Evolutionary conservation across 768 basidiomycete genomes (phyloP).

Genomic region (Xanthoconium stramineum): DNA sequence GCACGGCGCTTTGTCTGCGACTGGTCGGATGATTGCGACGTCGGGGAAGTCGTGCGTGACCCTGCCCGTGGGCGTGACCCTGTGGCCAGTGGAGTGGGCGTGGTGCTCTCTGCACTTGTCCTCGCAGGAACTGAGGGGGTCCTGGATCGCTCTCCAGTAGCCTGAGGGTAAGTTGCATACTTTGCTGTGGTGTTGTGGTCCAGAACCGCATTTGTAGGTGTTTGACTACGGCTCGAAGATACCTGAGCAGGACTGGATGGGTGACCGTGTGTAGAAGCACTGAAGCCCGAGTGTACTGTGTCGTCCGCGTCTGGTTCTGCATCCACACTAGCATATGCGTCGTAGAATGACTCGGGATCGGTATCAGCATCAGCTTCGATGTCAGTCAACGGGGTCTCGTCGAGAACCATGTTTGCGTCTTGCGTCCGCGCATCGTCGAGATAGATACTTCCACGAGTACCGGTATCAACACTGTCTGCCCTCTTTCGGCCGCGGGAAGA

Average conservation of each 20-base stretch:
- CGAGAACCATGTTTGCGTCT: conserved; percentile 56
- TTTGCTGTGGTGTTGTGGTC: conserved; percentile 40
- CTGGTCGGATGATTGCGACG: conserved; percentile 28
- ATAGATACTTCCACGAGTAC: conserved; percentile 60
- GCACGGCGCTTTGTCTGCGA: conserved; percentile 43
- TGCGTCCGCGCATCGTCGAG: conserved; percentile 57
- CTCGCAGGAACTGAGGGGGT: conserved; percentile 40
- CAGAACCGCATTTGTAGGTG: conserved; percentile 39
- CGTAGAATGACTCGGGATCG: conserved; percentile 42
- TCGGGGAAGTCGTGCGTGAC: conserved; percentile 30
- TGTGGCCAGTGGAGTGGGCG: conserved; percentile 35
- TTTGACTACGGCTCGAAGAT: conserved; percentile 38
- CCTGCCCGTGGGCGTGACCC: conserved; percentile 19
- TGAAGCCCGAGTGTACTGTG: conserved; percentile 15
- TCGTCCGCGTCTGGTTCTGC: conserved; percentile 18
- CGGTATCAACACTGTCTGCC: conserved; percentile 62
- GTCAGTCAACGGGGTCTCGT: conserved; percentile 75
- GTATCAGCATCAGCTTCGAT: conserved; percentile 52
- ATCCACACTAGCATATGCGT: conserved; percentile 27
- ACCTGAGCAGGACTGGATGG: conserved; percentile 19
- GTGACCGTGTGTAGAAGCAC: conserved; percentile 16
- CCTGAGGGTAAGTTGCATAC: conserved; percentile 37
- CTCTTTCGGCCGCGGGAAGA: conserved; percentile 45
- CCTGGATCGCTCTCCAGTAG: conserved; percentile 44
- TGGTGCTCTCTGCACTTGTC: conserved; percentile 39